phyloP scores from a whole-genome alignment of 2,329 filamentous ascomycete genomes.

The Alternaria sp. region DNA sequence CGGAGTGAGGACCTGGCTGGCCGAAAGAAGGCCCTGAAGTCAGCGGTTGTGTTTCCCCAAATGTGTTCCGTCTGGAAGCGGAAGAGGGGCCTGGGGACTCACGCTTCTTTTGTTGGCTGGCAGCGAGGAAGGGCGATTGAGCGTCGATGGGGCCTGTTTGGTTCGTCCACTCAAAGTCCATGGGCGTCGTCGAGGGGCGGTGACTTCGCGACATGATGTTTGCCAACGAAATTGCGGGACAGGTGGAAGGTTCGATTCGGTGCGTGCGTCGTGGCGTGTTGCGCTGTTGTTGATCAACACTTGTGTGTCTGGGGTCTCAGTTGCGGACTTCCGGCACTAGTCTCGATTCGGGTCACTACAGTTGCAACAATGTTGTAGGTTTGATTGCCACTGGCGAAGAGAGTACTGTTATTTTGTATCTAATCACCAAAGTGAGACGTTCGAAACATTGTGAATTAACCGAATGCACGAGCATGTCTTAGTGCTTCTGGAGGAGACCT shows the following conservation, averaged over 20 bases:
- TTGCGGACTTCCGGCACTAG: conserved; percentile 26
- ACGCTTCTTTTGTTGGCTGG: conserved; percentile 48
- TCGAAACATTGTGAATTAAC: not conserved
- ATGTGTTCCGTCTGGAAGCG: not conserved
- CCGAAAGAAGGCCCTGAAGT: conserved; percentile 17
- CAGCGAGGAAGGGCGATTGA: conserved; percentile 55
- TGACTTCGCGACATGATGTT: conserved; percentile 35
- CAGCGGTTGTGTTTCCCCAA: conserved; percentile 13
- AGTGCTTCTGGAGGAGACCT: not conserved
- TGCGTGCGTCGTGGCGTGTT: conserved; percentile 12
- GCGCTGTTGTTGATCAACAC: conserved; percentile 23
- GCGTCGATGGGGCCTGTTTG: conserved; percentile 53
- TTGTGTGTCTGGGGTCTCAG: conserved; percentile 10
- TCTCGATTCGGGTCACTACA: conserved; percentile 4
- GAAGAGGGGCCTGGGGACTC: conserved; percentile 21
- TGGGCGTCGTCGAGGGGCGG: conserved; percentile 54
- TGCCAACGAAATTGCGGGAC: not conserved
- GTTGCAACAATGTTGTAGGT: not conserved
- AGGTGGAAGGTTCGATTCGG: not conserved
- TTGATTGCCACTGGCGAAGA: not conserved
- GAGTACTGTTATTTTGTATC: not conserved
- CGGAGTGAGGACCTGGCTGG: conserved; percentile 42
- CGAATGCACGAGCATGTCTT: not conserved
- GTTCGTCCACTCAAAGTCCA: conserved; percentile 63
- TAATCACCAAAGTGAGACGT: not conserved